Evolutionary conservation across 805 yeast species (phyloP).

Genomic region (Nematodospora valgi): DNA sequence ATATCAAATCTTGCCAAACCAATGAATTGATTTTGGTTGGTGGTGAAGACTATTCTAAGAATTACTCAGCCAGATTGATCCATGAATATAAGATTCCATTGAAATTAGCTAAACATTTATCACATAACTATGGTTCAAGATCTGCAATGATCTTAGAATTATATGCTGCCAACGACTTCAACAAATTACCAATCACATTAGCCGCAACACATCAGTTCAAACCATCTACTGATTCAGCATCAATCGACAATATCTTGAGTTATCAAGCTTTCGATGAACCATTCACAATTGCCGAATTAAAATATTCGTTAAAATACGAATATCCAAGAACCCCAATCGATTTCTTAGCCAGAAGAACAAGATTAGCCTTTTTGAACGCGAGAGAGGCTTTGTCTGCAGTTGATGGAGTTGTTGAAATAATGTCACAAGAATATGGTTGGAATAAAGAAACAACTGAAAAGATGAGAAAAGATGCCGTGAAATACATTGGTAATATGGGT

Average conservation of each 20-base stretch:
- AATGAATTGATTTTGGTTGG: slow-evolving; percentile 63
- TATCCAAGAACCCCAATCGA: slow-evolving; percentile 86
- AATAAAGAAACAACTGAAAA: slow-evolving; percentile 50
- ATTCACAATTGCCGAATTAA: slow-evolving; percentile 86
- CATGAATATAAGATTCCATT: slow-evolving; percentile 74
- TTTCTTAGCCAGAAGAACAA: slow-evolving; percentile 87
- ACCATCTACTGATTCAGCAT: slow-evolving; percentile 25
- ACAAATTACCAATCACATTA: slow-evolving; percentile 65
- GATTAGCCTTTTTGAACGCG: slow-evolving; percentile 89
- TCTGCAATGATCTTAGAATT: slow-evolving; percentile 68
- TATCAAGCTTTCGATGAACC: slow-evolving; percentile 66
- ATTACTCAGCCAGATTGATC: slow-evolving; percentile 72
- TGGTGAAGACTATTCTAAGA: slow-evolving; percentile 73
- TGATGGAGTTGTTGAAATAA: slow-evolving; percentile 79
- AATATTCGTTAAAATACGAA: slow-evolving; percentile 77
- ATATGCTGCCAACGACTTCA: slow-evolving; percentile 50
- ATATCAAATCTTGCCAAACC: slow-evolving; percentile 48
- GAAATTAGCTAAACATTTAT: slow-evolving; percentile 74
- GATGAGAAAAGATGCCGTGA: slow-evolving; percentile 50
- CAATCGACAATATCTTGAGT: slow-evolving; percentile 35
- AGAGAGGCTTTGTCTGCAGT: slow-evolving; percentile 76
- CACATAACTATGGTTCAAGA: slow-evolving; percentile 86
- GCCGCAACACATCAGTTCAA: slow-evolving; percentile 35
- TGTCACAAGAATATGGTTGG: slow-evolving; percentile 83
- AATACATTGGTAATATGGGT: slow-evolving; percentile 65